A percentile compares a stretch with the other conserved stretches of the same genome.
Evolutionary conservation across 78 protist genomes (phyloP).

Genomic region (Capsaspora owczarzaki): DNA sequence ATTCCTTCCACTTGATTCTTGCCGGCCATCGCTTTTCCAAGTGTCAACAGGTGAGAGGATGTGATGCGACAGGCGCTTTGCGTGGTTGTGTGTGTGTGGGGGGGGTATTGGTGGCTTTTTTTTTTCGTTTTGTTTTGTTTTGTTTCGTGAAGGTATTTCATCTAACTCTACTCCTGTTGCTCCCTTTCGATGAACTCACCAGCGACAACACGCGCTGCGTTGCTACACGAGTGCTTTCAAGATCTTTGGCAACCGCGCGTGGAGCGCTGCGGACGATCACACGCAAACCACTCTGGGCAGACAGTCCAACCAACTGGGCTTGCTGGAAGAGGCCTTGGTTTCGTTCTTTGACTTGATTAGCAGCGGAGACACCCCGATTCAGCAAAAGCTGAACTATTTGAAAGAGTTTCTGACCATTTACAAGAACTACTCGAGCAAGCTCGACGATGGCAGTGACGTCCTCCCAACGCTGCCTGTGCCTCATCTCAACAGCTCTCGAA

Average conservation of each 20-base stretch:
- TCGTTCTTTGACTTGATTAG: not conserved
- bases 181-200: not conserved
- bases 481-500: not conserved
- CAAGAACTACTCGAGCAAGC: not conserved
- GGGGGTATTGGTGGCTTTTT: not conserved
- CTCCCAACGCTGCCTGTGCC: not conserved
- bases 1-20: constrained; percentile 30
- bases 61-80: not conserved
- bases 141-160: not conserved
- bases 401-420: not conserved
- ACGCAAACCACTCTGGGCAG: constrained; percentile 21
- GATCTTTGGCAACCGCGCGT: not conserved
- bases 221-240: constrained; percentile 17
- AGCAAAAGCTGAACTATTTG: not conserved
- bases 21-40: constrained; percentile 36
- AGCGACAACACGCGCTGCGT: constrained; percentile 31
- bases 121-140: not conserved
- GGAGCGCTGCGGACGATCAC: constrained; percentile 28
- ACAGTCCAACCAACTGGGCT: constrained; percentile 4
- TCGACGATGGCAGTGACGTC: not conserved
- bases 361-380: not conserved
- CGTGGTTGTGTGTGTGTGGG: not conserved
- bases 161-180: not conserved
- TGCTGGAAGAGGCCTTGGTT: not conserved
- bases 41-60: constrained; percentile 9